Evolutionary conservation across 78 protist genomes (phyloP).

Genomic region (Tieghemostelium lacteum): DNA sequence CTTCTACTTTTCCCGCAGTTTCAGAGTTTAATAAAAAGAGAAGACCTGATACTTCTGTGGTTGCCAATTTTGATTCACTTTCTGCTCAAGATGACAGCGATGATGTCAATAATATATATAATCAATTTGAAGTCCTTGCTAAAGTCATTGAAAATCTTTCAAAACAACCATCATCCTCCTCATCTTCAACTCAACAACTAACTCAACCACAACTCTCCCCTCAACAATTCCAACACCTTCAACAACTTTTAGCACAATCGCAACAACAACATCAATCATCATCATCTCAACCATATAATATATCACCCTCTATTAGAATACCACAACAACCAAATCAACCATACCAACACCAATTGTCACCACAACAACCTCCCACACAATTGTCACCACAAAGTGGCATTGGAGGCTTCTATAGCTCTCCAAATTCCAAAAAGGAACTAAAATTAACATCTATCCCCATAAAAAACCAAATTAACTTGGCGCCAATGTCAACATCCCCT

Average conservation of each 20-base stretch:
- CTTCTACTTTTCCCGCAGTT: no score
- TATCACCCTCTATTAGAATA: background rate
- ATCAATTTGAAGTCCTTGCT: no score
- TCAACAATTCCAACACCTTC: background rate
- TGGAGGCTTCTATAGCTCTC: no score
- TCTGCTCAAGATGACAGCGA: no score
- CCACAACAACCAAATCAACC: background rate
- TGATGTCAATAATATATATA: no score
- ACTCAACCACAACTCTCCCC: background rate
- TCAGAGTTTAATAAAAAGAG: no score
- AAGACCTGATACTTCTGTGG: no score
- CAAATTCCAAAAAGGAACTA: no score
- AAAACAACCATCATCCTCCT: background rate
- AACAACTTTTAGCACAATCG: background rate
- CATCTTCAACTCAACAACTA: background rate
- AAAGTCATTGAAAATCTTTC: background rate
- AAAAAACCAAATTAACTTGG: no score
- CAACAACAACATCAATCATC: background rate
- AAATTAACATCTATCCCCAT: no score
- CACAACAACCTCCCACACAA: background rate
- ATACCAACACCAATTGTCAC: background rate
- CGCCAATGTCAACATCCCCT: no score
- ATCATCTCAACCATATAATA: background rate
- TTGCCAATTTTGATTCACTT: no score
- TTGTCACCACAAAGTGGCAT: background rate